Evolutionary conservation across 1,284 basidiomycete genomes (phyloP).

Genomic region (Cutaneotrichosporon mucoides): DNA sequence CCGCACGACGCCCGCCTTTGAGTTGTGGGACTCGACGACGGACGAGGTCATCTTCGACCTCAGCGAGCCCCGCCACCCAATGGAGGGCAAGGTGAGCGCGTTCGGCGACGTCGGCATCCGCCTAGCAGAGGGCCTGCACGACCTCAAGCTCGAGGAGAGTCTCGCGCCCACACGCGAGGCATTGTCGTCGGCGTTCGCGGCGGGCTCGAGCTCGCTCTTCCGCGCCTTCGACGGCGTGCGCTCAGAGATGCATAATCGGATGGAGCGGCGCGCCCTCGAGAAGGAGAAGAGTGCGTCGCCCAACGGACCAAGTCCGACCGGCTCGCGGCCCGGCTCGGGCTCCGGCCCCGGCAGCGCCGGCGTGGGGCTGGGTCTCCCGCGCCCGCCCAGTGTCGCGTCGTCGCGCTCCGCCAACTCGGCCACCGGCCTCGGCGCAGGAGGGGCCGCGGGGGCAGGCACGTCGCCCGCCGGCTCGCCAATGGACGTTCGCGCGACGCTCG

Average conservation of each 20-base stretch:
- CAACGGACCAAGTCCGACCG: not conserved
- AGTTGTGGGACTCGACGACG: slow-evolving; percentile 80
- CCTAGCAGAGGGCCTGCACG: slow-evolving; percentile 78
- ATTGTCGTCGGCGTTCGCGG: slow-evolving; percentile 67
- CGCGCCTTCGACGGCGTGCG: slow-evolving; percentile 80
- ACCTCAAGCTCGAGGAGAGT: slow-evolving; percentile 81
- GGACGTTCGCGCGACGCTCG: not conserved
- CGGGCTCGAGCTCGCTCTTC: slow-evolving; percentile 75
- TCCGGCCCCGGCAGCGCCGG: too few relatives aligned
- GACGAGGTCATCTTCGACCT: slow-evolving; percentile 88
- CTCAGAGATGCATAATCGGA: slow-evolving; percentile 36
- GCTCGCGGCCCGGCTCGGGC: not conserved
- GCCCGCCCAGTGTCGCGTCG: not conserved
- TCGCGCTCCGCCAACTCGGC: not conserved
- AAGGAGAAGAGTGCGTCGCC: not conserved
- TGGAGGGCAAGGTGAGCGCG: slow-evolving; percentile 78
- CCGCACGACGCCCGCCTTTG: slow-evolving; percentile 73
- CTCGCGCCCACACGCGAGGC: slow-evolving; percentile 83
- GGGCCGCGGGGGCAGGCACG: not conserved
- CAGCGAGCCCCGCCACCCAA: slow-evolving; percentile 84
- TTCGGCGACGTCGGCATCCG: slow-evolving; percentile 84
- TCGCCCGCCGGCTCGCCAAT: not conserved
- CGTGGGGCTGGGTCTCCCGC: not conserved
- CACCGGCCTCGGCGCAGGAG: not conserved
- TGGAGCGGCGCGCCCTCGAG: slow-evolving; percentile 18